phyloP scores from a whole-genome alignment of 1,284 basidiomycete genomes.

The Polyporus tsugae region DNA sequence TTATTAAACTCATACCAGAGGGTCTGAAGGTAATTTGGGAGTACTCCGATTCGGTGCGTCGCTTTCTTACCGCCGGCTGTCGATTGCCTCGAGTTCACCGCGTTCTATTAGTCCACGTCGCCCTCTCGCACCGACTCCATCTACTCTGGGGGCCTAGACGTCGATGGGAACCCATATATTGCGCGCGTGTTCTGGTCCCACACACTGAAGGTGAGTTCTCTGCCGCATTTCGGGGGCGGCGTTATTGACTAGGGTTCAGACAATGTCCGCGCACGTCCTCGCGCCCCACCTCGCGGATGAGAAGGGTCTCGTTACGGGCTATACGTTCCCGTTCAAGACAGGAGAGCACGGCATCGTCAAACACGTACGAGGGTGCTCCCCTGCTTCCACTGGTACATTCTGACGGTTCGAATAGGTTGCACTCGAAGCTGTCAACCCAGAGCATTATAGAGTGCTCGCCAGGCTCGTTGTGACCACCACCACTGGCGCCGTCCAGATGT shows the following conservation, averaged over 20 bases:
- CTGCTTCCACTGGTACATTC: conserved; percentile 11
- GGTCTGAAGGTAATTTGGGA: conserved; percentile 60
- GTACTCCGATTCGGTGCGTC: conserved; percentile 65
- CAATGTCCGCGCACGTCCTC: conserved; percentile 66
- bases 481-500: conserved; percentile 83
- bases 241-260: conserved; percentile 36
- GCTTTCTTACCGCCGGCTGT: conserved; percentile 14
- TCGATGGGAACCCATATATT: conserved; percentile 66
- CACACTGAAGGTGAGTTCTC: conserved; percentile 55
- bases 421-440: conserved; percentile 59
- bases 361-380: conserved; percentile 57
- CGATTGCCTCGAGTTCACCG: conserved; percentile 4
- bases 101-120: conserved; percentile 46
- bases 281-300: conserved; percentile 61
- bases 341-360: conserved; percentile 74
- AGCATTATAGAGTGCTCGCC: conserved; percentile 50
- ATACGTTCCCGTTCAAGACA: conserved; percentile 79
- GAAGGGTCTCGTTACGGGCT: conserved; percentile 67
- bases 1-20: conserved; percentile 58
- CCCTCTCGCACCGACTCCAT: conserved; percentile 54
- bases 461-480: conserved; percentile 75
- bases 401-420: conserved; percentile 54
- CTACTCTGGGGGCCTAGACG: conserved; percentile 70
- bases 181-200: conserved; percentile 81
- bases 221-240: conserved; percentile 1